Conservation (phyloP, 129 eudicot genomes). For the Artemisia argyi region DNA sequence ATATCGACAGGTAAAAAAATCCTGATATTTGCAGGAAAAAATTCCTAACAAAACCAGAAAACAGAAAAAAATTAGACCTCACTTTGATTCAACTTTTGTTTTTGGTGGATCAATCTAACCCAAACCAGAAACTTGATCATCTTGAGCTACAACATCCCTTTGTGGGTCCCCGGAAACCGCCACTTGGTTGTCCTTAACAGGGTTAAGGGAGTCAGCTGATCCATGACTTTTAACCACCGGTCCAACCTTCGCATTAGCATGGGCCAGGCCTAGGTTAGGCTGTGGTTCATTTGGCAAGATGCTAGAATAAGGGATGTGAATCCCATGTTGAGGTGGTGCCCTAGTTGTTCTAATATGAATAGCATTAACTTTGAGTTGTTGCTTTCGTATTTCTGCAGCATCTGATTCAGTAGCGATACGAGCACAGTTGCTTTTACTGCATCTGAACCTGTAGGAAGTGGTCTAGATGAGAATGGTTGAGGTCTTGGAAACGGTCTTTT, state of each 20-base stretch:
- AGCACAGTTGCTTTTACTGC: constrained; percentile 86
- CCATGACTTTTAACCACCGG: neutral
- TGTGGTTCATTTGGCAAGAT: constrained; percentile 10
- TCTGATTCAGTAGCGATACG: constrained; percentile 69
- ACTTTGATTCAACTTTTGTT: neutral
- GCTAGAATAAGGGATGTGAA: neutral
- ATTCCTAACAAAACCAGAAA: neutral
- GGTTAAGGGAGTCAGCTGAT: constrained; percentile 22
- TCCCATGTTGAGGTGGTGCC: constrained; percentile 32
- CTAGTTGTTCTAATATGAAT: constrained; percentile 53
- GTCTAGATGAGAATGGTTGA: constrained; percentile 33
- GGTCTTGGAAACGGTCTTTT: constrained; percentile 37
- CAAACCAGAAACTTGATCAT: neutral
- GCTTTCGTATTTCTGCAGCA: constrained; percentile 60
- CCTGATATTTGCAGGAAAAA: constrained; percentile 17
- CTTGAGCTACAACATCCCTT: no score
- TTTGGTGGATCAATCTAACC: constrained; percentile 29
- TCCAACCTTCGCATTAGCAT: neutral
- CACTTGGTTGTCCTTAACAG: constrained; percentile 29
- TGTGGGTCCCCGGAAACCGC: neutral
- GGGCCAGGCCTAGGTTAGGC: constrained; percentile 38
- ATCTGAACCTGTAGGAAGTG: constrained; percentile 35
- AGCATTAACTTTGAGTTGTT: constrained; percentile 58
- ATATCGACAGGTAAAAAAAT: constrained; percentile 6
- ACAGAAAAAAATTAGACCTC: neutral